Conservation (phyloP, 2,329 filamentous ascomycete genomes). For the Fusarium humuli region DNA sequence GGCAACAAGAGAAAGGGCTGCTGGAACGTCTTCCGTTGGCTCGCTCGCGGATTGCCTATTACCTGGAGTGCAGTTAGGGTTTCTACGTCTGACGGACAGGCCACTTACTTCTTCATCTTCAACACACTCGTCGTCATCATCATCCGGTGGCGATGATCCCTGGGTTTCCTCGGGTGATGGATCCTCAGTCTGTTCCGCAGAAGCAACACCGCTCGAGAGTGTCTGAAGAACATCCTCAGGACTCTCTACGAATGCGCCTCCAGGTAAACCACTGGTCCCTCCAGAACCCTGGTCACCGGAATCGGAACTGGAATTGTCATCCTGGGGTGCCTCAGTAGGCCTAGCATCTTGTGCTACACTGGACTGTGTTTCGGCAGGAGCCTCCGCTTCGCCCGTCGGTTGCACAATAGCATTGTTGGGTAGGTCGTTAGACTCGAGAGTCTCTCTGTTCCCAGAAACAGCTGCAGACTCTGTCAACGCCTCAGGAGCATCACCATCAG, state of each 20-base stretch:
- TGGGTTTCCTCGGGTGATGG: not conserved
- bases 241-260: constrained; percentile 29
- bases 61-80: constrained; percentile 45
- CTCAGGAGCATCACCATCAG: not conserved
- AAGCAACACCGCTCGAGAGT: not conserved
- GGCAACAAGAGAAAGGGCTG: not conserved
- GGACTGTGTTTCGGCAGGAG: not conserved
- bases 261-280: constrained; percentile 7
- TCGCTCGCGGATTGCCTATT: constrained; percentile 20
- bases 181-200: not conserved
- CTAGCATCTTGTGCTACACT: not conserved
- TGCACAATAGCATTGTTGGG: not conserved
- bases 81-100: constrained; percentile 38
- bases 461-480: not conserved
- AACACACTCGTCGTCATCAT: constrained; percentile 6
- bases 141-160: not conserved
- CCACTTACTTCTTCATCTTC: constrained; percentile 42
- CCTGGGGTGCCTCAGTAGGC: not conserved
- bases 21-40: not conserved
- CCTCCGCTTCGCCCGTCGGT: not conserved
- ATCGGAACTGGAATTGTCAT: too few species aligned
- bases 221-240: not conserved
- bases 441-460: not conserved
- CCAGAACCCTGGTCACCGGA: not conserved
- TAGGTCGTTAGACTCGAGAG: not conserved